phyloP scores from a whole-genome alignment of 2,329 filamentous ascomycete species.

The Hortaea werneckii region DNA sequence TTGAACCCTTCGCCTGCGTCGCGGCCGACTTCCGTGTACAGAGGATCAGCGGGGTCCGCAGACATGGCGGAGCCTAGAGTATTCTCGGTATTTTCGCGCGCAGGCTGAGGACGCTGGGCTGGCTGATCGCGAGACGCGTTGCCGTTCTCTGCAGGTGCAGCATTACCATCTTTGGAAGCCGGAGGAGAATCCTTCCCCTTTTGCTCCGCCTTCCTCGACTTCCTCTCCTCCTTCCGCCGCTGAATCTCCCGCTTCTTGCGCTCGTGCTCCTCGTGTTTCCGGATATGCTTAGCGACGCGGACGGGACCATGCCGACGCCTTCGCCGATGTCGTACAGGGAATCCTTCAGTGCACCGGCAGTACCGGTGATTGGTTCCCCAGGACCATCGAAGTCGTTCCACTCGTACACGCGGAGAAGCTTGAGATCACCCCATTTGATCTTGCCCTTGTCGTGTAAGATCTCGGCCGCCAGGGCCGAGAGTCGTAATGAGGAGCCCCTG shows the following conservation, averaged over 20 bases:
- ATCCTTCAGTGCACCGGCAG: slow-evolving; percentile 51
- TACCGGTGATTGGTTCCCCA: slow-evolving; percentile 60
- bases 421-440: slow-evolving; percentile 53
- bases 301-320: slow-evolving; percentile 58
- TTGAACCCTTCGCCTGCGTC: slow-evolving; percentile 58
- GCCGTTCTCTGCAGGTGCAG: neutral
- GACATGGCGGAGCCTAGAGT: slow-evolving; percentile 20
- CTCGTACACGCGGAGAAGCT: slow-evolving; percentile 55
- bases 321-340: slow-evolving; percentile 49
- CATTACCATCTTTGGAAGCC: slow-evolving; percentile 1
- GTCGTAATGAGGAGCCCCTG: slow-evolving; percentile 48
- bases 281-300: slow-evolving; percentile 48
- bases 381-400: slow-evolving; percentile 72
- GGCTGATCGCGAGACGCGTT: neutral
- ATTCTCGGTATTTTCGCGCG: slow-evolving; percentile 12
- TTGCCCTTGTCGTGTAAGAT: slow-evolving; percentile 52
- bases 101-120: slow-evolving; percentile 8
- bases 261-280: slow-evolving; percentile 43
- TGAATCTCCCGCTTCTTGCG: slow-evolving; percentile 34
- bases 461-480: slow-evolving; percentile 56
- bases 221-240: slow-evolving; percentile 19
- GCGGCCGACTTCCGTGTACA: slow-evolving; percentile 36
- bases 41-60: slow-evolving; percentile 17
- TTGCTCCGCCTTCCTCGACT: slow-evolving; percentile 11
- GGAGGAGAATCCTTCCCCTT: slow-evolving; percentile 1